Base-by-base conservation (phyloP, 768 basidiomycete genomes). In the Cystofilobasidium bisporidii region DNA sequence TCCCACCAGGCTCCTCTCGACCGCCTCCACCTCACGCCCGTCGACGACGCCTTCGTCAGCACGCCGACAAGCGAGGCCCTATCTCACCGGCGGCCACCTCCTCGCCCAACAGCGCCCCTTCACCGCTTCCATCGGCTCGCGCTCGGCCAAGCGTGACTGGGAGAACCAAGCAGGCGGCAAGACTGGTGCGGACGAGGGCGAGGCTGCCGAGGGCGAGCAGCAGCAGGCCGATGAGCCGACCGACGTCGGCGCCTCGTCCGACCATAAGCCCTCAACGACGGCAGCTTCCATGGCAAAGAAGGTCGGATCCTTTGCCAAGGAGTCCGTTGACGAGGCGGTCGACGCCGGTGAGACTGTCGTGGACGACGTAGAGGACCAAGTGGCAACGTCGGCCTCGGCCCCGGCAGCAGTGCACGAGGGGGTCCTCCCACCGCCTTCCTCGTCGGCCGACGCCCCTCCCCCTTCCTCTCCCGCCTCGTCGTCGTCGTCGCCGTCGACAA, bases 81-180 rank as follows among this genome's bases (percentile, higher is more conserved):
- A 6, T 5, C 22, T 8, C 38, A 14, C 41, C 17, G 45, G 20
- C 26, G 4, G 32, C 58, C 32, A 22, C 56, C 18, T 10, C 56
- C 38, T 26, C 56, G 53, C 32, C 17, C 58, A n/a, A 15, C 53
- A 4, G 53, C 53, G 53, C 15, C 30, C 53, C 10, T 56, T 56
- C 30, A 30, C 28, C 53, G 17, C 12, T 8, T 32, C 26, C 10
- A 11, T 20, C 53, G 2, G 28, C 26, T 10, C 30, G 12, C 28
- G 8, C 53, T 56, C 53, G 20, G 53, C 53, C 15, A 56, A 56
- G 28, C 53, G 53, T 30, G 53, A 56, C 30, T 56, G 53, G 53
- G 53, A 56, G 30, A 56, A 56, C 30, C 53, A 56, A 32, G 53
- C 53, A 3, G 30, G n/a, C 3, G 9, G 2, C 53, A 18, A 30